Base-by-base conservation (phyloP, 1,284 basidiomycete genomes). In the Papiliotrema laurentii region DNA sequence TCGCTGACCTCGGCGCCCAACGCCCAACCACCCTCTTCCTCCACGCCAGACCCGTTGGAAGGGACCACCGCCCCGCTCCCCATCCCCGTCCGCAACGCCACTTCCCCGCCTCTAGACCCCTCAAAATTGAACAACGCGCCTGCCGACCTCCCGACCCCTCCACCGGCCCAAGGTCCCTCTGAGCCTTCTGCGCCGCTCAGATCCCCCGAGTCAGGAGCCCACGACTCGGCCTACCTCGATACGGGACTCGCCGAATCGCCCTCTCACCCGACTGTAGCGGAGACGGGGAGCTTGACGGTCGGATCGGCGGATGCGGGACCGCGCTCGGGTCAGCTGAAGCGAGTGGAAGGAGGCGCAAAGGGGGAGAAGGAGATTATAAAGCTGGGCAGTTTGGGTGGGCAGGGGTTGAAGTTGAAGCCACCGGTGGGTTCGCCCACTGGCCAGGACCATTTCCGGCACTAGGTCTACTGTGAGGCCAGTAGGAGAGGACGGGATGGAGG, bases 331-430 rank as follows among this genome's bases (percentile, higher is more conserved):
- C 69, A 71, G 50, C 58, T 71, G 39, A 59, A 64, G 55, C 51
- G 68, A 30, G 56, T 54, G 10, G 63, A 64, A 42, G 61, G 55
- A 45, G 54, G 54, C 21, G 44, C 31, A 26, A 53, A 56, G 33
- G 48, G 50, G 9, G 44, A 49, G 30, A 55, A 52, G 18, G 50
- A 55, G 22, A 68, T 71, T 43, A 69, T 71, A 50, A 66, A 61
- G 39, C 51, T 71, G 21, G 65, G 66, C 0, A 66, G 63, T 50
- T 58, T 71, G 34, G 69, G 69, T 43, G 69, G 69, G 13, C 68
- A 71, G 37, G 69, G 69, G 4, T 51, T 71, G 50, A 47, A 48
- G 18, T 54, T 54, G 21, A 69, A 69, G 49, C 69, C 69, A 10
- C 41, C 58, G 6, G 28, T 47, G 3, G 31, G 13, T 7, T 5